Evolutionary conservation across 768 basidiomycete genomes (phyloP).

Genomic region (Kwoniella dejecticola): DNA sequence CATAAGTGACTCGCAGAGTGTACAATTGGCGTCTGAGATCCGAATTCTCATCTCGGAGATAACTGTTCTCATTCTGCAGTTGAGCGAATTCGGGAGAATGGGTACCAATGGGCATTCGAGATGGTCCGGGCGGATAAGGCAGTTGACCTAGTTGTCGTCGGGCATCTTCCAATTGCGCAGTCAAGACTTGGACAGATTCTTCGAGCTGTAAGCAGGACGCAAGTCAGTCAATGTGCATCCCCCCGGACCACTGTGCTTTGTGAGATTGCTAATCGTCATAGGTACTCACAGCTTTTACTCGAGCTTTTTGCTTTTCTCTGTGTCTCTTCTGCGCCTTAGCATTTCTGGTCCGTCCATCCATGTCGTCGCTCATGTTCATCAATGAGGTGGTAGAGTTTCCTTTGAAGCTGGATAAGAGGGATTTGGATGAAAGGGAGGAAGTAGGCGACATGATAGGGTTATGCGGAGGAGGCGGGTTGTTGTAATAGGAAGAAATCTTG

Average conservation of each 20-base stretch:
- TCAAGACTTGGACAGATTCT: conserved; percentile 45
- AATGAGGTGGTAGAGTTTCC: conserved; percentile 9
- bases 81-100: conserved; percentile 30
- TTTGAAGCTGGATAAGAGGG: conserved; percentile 19
- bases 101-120: conserved; percentile 23
- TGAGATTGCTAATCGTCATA: not conserved
- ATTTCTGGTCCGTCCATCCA: conserved; percentile 49
- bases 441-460: conserved; percentile 18
- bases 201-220: conserved; percentile 38
- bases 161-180: conserved; percentile 46
- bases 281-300: conserved; percentile 48
- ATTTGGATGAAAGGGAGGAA: conserved; percentile 18
- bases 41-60: conserved; percentile 49
- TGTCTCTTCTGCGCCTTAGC: conserved; percentile 54
- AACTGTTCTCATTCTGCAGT: conserved; percentile 42
- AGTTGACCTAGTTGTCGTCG: conserved; percentile 39
- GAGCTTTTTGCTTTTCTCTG: conserved; percentile 53
- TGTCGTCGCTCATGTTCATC: conserved; percentile 33
- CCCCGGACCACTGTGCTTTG: too few relatives aligned
- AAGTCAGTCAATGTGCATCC: too few relatives aligned
- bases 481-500: conserved; percentile 12
- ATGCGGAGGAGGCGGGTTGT: not conserved
- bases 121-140: conserved; percentile 21
- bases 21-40: conserved; percentile 42
- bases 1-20: conserved; percentile 10